A percentile compares a stretch with the other conserved stretches of the same genome.
These are phyloP conservation scores for Hymenoscyphus albidus DNA, from an alignment of 2,329 filamentous ascomycete genomes.

Conservation along the genomic window DNA sequence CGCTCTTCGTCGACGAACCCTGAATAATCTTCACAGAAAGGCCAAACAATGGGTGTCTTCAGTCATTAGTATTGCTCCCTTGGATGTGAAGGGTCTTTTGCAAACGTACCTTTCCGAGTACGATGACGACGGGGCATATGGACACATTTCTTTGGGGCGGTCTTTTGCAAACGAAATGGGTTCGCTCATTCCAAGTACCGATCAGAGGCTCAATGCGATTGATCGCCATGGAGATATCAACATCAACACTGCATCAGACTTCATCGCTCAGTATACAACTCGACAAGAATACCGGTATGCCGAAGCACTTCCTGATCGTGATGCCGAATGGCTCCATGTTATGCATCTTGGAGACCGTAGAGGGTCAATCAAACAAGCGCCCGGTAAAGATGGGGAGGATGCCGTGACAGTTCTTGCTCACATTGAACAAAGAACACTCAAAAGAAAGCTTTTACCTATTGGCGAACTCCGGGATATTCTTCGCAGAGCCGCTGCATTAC, in stretches of 20 bases:
- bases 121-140: constrained; percentile 85
- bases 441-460: constrained; percentile 66
- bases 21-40: constrained; percentile 71
- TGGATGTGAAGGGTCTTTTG: constrained; percentile 91
- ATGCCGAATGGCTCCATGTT: constrained; percentile 60
- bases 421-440: constrained; percentile 67
- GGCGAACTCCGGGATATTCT: constrained; percentile 76
- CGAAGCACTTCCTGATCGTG: constrained; percentile 67
- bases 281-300: constrained; percentile 92
- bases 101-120: constrained; percentile 97
- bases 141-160: constrained; percentile 84
- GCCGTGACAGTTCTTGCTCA: constrained; percentile 65
- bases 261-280: constrained; percentile 94
- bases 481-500: constrained; percentile 76
- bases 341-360: constrained; percentile 53
- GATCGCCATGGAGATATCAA: constrained; percentile 68
- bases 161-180: constrained; percentile 95
- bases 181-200: constrained; percentile 76
- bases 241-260: constrained; percentile 91
- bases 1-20: constrained; percentile 70
- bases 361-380: constrained; percentile 39
- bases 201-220: constrained; percentile 80
- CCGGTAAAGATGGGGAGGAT: constrained; percentile 53
- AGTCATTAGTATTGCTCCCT: constrained; percentile 78
- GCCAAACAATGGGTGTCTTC: constrained; percentile 77